A percentile compares a stretch with the other conserved stretches of the same genome.
phyloP scores from a whole-genome alignment of 352 stramenopile species.

The Thalassiosira mediterranea region DNA sequence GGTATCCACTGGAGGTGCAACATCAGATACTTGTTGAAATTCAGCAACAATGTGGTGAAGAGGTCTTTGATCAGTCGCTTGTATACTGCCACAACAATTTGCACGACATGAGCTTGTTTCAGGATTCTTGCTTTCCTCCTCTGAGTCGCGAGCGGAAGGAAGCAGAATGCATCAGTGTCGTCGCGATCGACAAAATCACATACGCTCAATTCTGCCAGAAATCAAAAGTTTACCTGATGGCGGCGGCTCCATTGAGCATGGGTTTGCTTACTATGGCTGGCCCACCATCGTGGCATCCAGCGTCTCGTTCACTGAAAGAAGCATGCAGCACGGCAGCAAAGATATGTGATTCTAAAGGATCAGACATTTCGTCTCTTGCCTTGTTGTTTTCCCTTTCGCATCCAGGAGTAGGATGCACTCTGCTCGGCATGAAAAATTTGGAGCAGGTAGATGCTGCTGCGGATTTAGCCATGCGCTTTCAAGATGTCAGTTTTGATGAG shows the following conservation, averaged over 20 bases:
- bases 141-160: background rate
- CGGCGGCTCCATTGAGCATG: constrained; percentile 85
- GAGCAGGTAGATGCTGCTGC: constrained; percentile 63
- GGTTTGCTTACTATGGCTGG: constrained; percentile 77
- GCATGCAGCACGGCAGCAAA: constrained; percentile 59
- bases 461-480: constrained; percentile 63
- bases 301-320: constrained; percentile 59
- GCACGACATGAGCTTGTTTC: constrained; percentile 73
- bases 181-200: constrained; percentile 27
- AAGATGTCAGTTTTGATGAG: constrained; percentile 32
- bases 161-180: no score
- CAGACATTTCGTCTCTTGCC: constrained; percentile 70
- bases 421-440: constrained; percentile 78
- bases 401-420: constrained; percentile 68
- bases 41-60: constrained; percentile 13
- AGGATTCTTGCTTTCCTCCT: constrained; percentile 26
- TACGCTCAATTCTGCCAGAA: constrained; percentile 67
- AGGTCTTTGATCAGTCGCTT: constrained; percentile 78
- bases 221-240: constrained; percentile 69
- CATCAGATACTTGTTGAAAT: constrained; percentile 74
- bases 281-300: constrained; percentile 84
- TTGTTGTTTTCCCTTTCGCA: constrained; percentile 68
- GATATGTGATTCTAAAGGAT: constrained; percentile 40
- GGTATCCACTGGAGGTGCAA: constrained; percentile 85
- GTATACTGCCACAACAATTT: constrained; percentile 85